These are phyloP conservation scores for Zygoascus tannicola DNA, from an alignment of 805 yeast species.

Conservation along the genomic window DNA sequence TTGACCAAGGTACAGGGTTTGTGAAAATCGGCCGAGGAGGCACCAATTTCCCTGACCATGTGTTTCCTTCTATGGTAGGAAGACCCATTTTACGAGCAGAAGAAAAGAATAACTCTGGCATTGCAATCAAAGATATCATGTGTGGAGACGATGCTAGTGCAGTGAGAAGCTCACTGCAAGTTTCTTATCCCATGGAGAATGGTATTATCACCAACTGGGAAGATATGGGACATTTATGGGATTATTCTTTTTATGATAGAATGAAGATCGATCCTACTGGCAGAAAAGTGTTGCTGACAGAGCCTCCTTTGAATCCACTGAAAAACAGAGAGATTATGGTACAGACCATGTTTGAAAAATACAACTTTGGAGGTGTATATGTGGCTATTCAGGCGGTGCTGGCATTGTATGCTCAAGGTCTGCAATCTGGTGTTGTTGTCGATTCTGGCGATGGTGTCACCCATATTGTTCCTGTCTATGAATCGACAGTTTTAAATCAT, in stretches of 20 bases:
- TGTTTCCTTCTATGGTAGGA: constrained; percentile 96
- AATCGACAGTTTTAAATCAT: constrained; percentile 92
- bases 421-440: constrained; percentile 94
- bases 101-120: constrained; percentile 53
- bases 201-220: constrained; percentile 98
- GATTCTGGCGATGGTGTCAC: constrained; percentile 99
- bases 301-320: constrained; percentile 96
- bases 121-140: constrained; percentile 85
- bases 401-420: constrained; percentile 94
- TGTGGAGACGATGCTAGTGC: constrained; percentile 93
- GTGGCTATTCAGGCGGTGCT: constrained; percentile 97
- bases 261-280: constrained; percentile 71
- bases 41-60: constrained; percentile 91
- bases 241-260: constrained; percentile 87
- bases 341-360: constrained; percentile 85
- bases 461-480: constrained; percentile 96
- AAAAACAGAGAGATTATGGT: constrained; percentile 87
- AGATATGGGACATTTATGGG: constrained; percentile 98
- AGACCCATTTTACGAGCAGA: constrained; percentile 96
- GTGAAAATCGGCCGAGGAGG: constrained; percentile 97
- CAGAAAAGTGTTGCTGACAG: constrained; percentile 78
- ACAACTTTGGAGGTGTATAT: constrained; percentile 84
- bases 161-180: constrained; percentile 80
- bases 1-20: constrained; percentile 98
- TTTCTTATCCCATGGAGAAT: constrained; percentile 98